Evolutionary conservation across 768 basidiomycete species (phyloP).

Genomic region (Lactifluus piperatus): DNA sequence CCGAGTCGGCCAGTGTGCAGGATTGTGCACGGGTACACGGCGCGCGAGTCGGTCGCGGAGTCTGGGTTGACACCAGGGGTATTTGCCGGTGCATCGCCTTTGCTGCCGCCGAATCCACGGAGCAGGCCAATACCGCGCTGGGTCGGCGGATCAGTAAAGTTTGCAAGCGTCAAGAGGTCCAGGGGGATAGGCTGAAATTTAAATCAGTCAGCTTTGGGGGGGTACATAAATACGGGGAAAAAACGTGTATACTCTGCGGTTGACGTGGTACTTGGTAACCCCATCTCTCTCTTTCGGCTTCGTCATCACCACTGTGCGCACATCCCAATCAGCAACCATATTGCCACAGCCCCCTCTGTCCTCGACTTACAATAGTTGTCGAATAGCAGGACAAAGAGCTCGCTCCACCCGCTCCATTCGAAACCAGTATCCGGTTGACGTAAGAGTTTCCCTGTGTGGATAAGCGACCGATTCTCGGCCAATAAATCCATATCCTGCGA

Average conservation of each 20-base stretch:
- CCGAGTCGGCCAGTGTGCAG: constrained; percentile 85
- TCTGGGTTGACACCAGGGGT: constrained; percentile 31
- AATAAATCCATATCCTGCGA: constrained; percentile 79
- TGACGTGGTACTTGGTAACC: constrained; percentile 67
- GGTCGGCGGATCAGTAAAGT: constrained; percentile 72
- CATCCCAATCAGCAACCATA: background rate
- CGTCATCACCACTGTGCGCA: constrained; percentile 70
- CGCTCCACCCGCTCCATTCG: constrained; percentile 85
- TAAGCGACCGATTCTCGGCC: constrained; percentile 71
- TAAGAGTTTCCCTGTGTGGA: constrained; percentile 75
- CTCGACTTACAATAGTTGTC: constrained; percentile 79
- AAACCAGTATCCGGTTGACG: constrained; percentile 85
- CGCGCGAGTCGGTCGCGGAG: constrained; percentile 51
- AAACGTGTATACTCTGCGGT: constrained; percentile 53
- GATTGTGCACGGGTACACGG: constrained; percentile 81
- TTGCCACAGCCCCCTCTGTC: background rate
- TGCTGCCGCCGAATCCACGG: constrained; percentile 42
- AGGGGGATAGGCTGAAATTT: constrained; percentile 81
- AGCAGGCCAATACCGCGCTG: constrained; percentile 69
- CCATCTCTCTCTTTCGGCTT: constrained; percentile 77
- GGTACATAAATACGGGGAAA: background rate
- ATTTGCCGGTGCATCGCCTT: constrained; percentile 22
- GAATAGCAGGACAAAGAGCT: constrained; percentile 84
- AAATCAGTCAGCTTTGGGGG: background rate
- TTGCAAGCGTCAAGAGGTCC: constrained; percentile 78